Evolutionary conservation across 2,329 filamentous ascomycete genomes (phyloP).

Genomic region (Chrysosphaeria jannelii): DNA sequence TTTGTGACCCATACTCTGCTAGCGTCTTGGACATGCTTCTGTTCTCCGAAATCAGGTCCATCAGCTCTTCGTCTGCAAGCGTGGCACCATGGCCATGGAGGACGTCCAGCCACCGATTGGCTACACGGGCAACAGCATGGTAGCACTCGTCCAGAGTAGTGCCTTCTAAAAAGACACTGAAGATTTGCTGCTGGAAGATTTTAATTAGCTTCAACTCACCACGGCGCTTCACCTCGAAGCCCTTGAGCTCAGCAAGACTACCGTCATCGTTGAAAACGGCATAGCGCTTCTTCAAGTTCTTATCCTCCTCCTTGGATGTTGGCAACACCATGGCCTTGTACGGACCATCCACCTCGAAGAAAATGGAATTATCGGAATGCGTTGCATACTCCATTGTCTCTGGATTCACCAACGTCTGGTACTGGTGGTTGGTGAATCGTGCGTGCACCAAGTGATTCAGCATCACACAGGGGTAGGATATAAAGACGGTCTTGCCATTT

Average conservation of each 20-base stretch:
- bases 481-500: slow-evolving; percentile 84
- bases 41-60: slow-evolving; percentile 99
- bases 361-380: slow-evolving; percentile 95
- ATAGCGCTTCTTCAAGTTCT: slow-evolving; percentile 97
- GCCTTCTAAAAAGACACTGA: slow-evolving; percentile 96
- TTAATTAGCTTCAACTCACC: slow-evolving; percentile 98
- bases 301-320: slow-evolving; percentile 95
- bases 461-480: slow-evolving; percentile 98
- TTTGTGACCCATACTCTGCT: slow-evolving; percentile 83
- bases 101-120: slow-evolving; percentile 90
- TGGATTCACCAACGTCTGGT: slow-evolving; percentile 62
- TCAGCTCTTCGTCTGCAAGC: slow-evolving; percentile 82
- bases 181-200: slow-evolving; percentile 97
- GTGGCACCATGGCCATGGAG: slow-evolving; percentile 67
- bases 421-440: slow-evolving; percentile 90
- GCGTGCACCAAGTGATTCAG: slow-evolving; percentile 90
- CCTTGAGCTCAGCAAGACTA: slow-evolving; percentile 79
- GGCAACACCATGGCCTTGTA: slow-evolving; percentile 95
- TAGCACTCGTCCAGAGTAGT: slow-evolving; percentile 72
- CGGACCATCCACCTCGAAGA: slow-evolving; percentile 94
- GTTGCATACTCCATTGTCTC: slow-evolving; percentile 75
- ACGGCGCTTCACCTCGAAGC: slow-evolving; percentile 89
- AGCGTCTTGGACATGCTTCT: slow-evolving; percentile 92
- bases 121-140: slow-evolving; percentile 68
- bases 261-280: slow-evolving; percentile 98